Conservation (phyloP, 2,329 filamentous ascomycete genomes). For the Cercospora sojina region DNA sequence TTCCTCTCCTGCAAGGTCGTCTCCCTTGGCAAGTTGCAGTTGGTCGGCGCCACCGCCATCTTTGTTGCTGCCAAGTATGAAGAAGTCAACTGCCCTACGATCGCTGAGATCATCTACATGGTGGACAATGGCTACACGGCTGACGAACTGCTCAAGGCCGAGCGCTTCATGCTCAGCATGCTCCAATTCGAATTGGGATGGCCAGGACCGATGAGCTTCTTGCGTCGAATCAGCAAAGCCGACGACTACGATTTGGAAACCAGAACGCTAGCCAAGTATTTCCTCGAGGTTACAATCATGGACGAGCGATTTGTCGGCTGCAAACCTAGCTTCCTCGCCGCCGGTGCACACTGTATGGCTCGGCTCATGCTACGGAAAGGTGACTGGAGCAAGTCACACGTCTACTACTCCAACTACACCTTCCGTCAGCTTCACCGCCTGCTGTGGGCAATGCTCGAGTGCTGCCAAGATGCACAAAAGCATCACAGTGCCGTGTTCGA, state of each 20-base stretch:
- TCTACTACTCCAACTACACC: conserved; percentile 93
- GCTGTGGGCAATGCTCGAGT: conserved; percentile 77
- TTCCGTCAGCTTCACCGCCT: conserved; percentile 77
- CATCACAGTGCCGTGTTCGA: conserved; percentile 88
- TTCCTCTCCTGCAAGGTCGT: conserved; percentile 95
- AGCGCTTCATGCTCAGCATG: conserved; percentile 97
- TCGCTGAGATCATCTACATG: conserved; percentile 97
- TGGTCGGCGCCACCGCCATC: conserved; percentile 92
- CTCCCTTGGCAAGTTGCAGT: conserved; percentile 88
- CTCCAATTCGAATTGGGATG: conserved; percentile 92
- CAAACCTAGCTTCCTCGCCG: conserved; percentile 85
- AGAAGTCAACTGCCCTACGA: conserved; percentile 95
- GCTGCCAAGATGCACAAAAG: conserved; percentile 74
- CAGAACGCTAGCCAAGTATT: conserved; percentile 93
- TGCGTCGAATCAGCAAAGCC: conserved; percentile 94
- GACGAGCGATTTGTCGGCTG: conserved; percentile 94
- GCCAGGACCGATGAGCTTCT: conserved; percentile 99
- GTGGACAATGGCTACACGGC: conserved; percentile 86
- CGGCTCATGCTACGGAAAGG: conserved; percentile 87
- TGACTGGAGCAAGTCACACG: conserved; percentile 78
- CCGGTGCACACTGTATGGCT: conserved; percentile 88
- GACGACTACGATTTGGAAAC: conserved; percentile 97
- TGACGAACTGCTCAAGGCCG: conserved; percentile 94
- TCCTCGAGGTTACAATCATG: conserved; percentile 95
- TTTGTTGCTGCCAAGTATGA: conserved; percentile 98